A percentile compares a stretch with the other conserved stretches of the same genome.
These are phyloP conservation scores for Cryphonectria naterciae DNA, from an alignment of 2,329 filamentous ascomycete genomes.

Conservation along the genomic window DNA sequence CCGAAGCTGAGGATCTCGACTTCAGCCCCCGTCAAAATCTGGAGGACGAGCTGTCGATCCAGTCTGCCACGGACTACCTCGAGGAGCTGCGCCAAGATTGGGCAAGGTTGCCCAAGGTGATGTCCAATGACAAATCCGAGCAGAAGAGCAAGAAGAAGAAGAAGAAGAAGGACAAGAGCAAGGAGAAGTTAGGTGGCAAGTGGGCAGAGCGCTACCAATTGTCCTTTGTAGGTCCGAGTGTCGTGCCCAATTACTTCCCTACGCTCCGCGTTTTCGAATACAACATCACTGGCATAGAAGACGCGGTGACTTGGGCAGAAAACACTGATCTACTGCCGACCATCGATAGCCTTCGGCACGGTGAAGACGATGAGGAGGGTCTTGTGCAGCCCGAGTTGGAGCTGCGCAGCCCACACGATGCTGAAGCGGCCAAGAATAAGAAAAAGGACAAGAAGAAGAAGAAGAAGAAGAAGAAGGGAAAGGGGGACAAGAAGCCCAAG, in stretches of 20 bases:
- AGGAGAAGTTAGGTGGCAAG: slow-evolving; percentile 69
- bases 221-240: slow-evolving; percentile 79
- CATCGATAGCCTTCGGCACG: background rate
- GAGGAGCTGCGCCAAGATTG: slow-evolving; percentile 77
- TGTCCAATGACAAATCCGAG: slow-evolving; percentile 31
- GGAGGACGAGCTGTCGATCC: slow-evolving; percentile 61
- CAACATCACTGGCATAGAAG: slow-evolving; percentile 80
- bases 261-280: slow-evolving; percentile 91
- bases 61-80: slow-evolving; percentile 79
- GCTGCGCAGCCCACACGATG: slow-evolving; percentile 32
- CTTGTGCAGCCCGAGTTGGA: slow-evolving; percentile 28
- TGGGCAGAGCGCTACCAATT: slow-evolving; percentile 86
- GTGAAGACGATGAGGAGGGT: slow-evolving; percentile 16
- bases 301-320: slow-evolving; percentile 52
- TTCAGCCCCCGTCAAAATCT: slow-evolving; percentile 40
- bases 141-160: slow-evolving; percentile 43
- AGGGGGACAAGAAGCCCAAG: slow-evolving; percentile 53
- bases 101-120: slow-evolving; percentile 70
- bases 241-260: slow-evolving; percentile 92
- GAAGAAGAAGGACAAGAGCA: slow-evolving; percentile 42
- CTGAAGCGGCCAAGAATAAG: slow-evolving; percentile 30
- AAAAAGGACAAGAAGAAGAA: slow-evolving; percentile 38
- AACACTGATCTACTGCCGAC: slow-evolving; percentile 29
- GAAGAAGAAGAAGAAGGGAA: slow-evolving; percentile 50
- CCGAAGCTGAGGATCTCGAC: slow-evolving; percentile 32